Base-by-base conservation (phyloP, 2,329 filamentous ascomycete genomes). In the Ophidiomyces ophidiicola region DNA sequence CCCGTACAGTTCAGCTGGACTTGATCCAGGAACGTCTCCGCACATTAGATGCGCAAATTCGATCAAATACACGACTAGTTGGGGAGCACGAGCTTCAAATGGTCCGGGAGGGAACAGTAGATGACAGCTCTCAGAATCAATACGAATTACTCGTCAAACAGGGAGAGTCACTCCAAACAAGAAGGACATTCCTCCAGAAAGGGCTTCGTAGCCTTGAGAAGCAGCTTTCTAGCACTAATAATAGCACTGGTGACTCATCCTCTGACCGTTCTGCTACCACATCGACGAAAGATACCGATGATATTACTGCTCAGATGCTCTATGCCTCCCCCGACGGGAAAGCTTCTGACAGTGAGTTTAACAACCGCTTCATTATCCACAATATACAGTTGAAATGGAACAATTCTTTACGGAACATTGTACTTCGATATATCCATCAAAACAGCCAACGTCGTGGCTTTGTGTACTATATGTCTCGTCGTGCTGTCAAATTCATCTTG, bases 371-470 rank as follows among this genome's bases (percentile, higher is more conserved):
- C 65, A 88, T 96, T 50, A 82, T 98, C 37, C 90, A 98, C 67
- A 98, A 98, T 52, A 75, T 92, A 56, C 90, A 98, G 54, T 67
- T 98, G 42, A 98, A 98, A 60, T 98, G 90, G 90, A 96, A 94
- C 64, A 98, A 98, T 52, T 76, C 87, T 7, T 64, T 98, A 25
- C 78, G 90, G 43, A 96, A 98, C 55, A 94, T 94, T 52, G 90
- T 98, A 35, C 72, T 98, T 28, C 83, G 90, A 17, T 98, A 98
- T 58, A 92, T 90, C 46, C 90, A 98, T 55, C 90, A 98, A 66
- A 90, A 93, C 53, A 86, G 87, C 56, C 92, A 98, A 61, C 76
- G 90, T 36, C 78, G 90, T 49, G 92, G 90, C 37, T 96, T 98
- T 55, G 80, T 98, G 20, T 98, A 98, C 64, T 98, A 98, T 61